These are phyloP conservation scores for Physcomitrellopsis africana DNA, from an alignment of 225 moss, liverwort and hornwort species.

Conservation along the genomic window DNA sequence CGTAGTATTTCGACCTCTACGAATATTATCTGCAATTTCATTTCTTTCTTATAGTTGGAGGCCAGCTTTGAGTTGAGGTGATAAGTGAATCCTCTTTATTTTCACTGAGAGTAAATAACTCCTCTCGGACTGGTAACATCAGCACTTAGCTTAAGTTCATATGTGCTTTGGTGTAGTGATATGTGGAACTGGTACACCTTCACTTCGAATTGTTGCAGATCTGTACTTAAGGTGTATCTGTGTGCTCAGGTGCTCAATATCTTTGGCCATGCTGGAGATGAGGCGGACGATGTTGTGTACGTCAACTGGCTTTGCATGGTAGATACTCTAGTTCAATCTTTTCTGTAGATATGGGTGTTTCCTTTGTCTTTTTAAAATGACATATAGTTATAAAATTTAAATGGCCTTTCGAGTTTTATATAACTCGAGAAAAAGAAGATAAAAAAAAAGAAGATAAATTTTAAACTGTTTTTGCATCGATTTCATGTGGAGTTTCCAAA, in stretches of 20 bases:
- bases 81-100: neutral
- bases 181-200: neutral
- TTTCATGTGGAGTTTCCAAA: no score
- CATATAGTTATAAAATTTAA: neutral
- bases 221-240: neutral
- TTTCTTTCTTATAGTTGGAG: neutral
- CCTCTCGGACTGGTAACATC: neutral
- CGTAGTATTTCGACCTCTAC: neutral
- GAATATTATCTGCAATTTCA: neutral
- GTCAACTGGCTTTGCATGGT: constrained; percentile 83
- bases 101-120: neutral
- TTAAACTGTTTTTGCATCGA: no score
- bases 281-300: constrained; percentile 61
- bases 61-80: constrained; percentile 15
- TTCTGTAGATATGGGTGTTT: neutral
- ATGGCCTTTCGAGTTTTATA: no score
- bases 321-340: constrained; percentile 2
- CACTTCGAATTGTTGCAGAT: constrained; percentile 18
- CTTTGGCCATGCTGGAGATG: constrained; percentile 61
- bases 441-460: no score
- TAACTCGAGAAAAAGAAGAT: no score
- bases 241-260: constrained; percentile 59
- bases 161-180: neutral
- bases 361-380: neutral
- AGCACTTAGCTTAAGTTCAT: neutral